A percentile compares a stretch with the other conserved stretches of the same genome.
These are phyloP conservation scores for Hemileccinum rubropunctum DNA, from an alignment of 768 basidiomycete species.

Conservation along the genomic window DNA sequence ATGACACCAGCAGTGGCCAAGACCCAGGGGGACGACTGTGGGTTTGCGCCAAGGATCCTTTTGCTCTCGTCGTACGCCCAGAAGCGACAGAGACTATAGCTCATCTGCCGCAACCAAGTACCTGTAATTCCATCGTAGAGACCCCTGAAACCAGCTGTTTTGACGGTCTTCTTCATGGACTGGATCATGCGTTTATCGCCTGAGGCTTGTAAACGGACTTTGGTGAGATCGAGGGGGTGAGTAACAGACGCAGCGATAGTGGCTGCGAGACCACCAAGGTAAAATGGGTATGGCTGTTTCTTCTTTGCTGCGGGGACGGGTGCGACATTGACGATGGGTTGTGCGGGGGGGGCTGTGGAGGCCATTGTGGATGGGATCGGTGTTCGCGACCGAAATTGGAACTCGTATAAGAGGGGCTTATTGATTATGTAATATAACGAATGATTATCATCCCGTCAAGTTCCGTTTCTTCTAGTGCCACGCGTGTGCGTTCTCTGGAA, in stretches of 20 bases:
- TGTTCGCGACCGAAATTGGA: too few species aligned
- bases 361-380: conserved; percentile 13
- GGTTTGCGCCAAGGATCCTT: conserved; percentile 68
- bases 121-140: conserved; percentile 86
- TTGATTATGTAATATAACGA: conserved; percentile 14
- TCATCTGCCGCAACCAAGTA: conserved; percentile 91
- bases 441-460: too few species aligned
- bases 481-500: too few species aligned
- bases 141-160: conserved; percentile 69
- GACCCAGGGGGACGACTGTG: conserved; percentile 74
- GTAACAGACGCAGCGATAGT: conserved; percentile 88
- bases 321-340: conserved; percentile 9
- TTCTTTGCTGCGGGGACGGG: conserved; percentile 21
- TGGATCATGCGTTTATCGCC: conserved; percentile 90
- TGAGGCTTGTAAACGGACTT: conserved; percentile 88
- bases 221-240: conserved; percentile 86
- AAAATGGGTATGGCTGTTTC: conserved; percentile 83
- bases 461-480: too few species aligned
- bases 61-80: conserved; percentile 93
- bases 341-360: conserved; percentile 6
- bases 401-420: neutral
- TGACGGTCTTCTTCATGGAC: conserved; percentile 78
- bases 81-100: conserved; percentile 89
- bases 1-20: conserved; percentile 80
- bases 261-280: conserved; percentile 83